Evolutionary conservation across 345 rosid genomes (phyloP).

Genomic region (Camelina sativa): DNA sequence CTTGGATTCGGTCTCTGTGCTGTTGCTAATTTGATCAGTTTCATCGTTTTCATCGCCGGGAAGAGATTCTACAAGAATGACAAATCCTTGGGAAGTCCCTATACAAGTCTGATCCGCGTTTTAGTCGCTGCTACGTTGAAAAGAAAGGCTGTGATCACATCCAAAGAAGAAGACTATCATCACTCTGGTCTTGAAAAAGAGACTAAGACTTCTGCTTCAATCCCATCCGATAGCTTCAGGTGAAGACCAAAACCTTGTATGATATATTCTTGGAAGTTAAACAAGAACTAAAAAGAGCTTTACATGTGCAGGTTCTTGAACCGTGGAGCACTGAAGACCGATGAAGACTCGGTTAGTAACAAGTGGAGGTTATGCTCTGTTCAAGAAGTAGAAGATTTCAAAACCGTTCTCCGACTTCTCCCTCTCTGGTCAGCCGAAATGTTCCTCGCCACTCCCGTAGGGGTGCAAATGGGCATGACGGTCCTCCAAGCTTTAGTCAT

Average conservation of each 20-base stretch:
- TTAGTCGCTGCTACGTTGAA: constrained; percentile 48
- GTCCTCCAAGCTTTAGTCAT: constrained; percentile 14
- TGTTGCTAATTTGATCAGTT: constrained; percentile 41
- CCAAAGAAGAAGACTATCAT: constrained; percentile 47
- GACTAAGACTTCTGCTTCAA: neutral
- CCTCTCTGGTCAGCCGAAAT: constrained; percentile 3
- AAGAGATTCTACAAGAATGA: constrained; percentile 44
- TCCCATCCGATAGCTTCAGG: constrained; percentile 49
- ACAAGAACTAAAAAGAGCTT: constrained; percentile 10
- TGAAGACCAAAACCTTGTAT: neutral
- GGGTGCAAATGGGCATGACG: constrained; percentile 1
- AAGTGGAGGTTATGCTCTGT: constrained; percentile 54
- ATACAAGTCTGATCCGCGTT: constrained; percentile 50
- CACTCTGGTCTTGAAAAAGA: constrained; percentile 19
- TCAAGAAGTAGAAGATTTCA: constrained; percentile 29
- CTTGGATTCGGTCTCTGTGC: constrained; percentile 57
- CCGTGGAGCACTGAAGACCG: constrained; percentile 44
- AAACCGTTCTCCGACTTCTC: neutral
- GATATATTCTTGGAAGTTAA: neutral
- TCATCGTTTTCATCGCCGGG: constrained; percentile 48
- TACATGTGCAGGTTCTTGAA: constrained; percentile 22
- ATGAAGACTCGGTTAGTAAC: constrained; percentile 45
- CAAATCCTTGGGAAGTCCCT: constrained; percentile 58
- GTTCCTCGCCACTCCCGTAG: constrained; percentile 7
- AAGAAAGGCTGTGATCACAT: constrained; percentile 44